Percentiles rank a stretch among this genome's conserved stretches.
phyloP scores from a whole-genome alignment of 495 filamentous ascomycete species.

The Neurospora sp. region DNA sequence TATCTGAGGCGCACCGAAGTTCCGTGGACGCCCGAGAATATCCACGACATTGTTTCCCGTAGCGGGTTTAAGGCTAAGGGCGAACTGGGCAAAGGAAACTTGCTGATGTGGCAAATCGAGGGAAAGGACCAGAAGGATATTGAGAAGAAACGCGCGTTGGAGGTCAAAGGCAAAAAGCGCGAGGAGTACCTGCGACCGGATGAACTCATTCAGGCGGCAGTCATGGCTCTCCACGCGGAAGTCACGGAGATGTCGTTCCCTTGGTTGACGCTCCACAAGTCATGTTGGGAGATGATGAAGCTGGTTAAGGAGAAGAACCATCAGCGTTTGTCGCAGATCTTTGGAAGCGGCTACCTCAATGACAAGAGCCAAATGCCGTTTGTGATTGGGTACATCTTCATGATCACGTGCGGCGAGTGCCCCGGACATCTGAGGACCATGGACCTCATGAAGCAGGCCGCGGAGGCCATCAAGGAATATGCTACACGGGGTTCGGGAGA shows the following conservation, averaged over 20 bases:
- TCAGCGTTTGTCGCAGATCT: slow-evolving; percentile 16
- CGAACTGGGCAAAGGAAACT: background rate
- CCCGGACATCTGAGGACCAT: background rate
- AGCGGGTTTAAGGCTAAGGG: slow-evolving; percentile 8
- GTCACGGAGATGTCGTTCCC: slow-evolving; percentile 23
- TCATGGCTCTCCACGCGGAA: slow-evolving; percentile 18
- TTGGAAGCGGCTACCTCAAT: slow-evolving; percentile 24
- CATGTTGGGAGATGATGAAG: slow-evolving; percentile 28
- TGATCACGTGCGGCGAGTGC: slow-evolving; percentile 7
- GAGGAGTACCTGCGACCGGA: slow-evolving; percentile 1
- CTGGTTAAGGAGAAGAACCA: slow-evolving; percentile 20
- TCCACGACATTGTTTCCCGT: slow-evolving; percentile 17
- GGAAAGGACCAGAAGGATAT: background rate
- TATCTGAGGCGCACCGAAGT: slow-evolving; percentile 16
- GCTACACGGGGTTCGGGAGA: background rate
- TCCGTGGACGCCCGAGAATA: slow-evolving; percentile 18
- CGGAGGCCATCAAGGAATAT: background rate
- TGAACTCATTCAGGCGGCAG: slow-evolving; percentile 8
- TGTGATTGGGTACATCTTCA: slow-evolving; percentile 31
- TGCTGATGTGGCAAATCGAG: background rate
- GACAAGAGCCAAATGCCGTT: slow-evolving; percentile 29
- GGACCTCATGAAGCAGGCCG: background rate
- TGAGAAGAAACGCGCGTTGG: background rate
- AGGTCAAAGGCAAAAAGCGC: background rate
- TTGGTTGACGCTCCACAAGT: slow-evolving; percentile 26